Percentiles rank a stretch among this genome's conserved stretches.
phyloP scores from a whole-genome alignment of 2,329 filamentous ascomycete genomes.

The Thermomyces lanuginosus region DNA sequence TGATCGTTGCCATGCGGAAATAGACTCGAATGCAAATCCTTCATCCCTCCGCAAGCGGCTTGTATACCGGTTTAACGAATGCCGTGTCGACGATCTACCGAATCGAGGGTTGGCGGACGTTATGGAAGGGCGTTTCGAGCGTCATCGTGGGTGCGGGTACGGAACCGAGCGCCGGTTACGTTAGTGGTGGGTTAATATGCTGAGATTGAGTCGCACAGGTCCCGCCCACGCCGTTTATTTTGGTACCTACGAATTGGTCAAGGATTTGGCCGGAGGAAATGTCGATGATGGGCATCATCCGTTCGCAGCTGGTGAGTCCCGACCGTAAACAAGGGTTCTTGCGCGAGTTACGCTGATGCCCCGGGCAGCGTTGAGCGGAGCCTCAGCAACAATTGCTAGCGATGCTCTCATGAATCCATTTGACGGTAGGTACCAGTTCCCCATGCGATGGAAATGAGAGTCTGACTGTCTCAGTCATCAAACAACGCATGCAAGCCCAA shows the following conservation, averaged over 20 bases:
- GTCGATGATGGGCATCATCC: slow-evolving; percentile 72
- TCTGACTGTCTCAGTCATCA: slow-evolving; percentile 54
- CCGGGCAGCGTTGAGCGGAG: slow-evolving; percentile 66
- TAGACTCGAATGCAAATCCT: slow-evolving; percentile 97
- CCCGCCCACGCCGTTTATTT: slow-evolving; percentile 97
- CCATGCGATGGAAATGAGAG: not conserved
- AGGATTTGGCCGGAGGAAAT: slow-evolving; percentile 90
- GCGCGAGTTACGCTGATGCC: slow-evolving; percentile 13
- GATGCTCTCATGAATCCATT: slow-evolving; percentile 99
- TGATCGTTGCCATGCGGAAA: no score
- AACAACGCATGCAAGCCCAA: slow-evolving; percentile 97
- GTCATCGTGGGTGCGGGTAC: slow-evolving; percentile 87
- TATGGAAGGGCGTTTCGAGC: slow-evolving; percentile 95
- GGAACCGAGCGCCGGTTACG: slow-evolving; percentile 13
- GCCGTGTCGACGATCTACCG: slow-evolving; percentile 84
- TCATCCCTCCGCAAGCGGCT: slow-evolving; percentile 61
- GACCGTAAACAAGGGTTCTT: not conserved
- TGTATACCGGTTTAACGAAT: slow-evolving; percentile 81
- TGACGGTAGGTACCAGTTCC: slow-evolving; percentile 49
- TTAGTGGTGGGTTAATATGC: no score
- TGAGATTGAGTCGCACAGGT: slow-evolving; percentile 40
- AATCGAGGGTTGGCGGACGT: slow-evolving; percentile 71
- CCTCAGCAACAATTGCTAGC: slow-evolving; percentile 87
- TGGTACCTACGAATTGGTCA: slow-evolving; percentile 92
- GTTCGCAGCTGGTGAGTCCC: slow-evolving; percentile 62